Percentiles rank a stretch among this genome's conserved stretches.
phyloP scores from a whole-genome alignment of 2,329 filamentous ascomycete genomes.

The Botryotinia convoluta region DNA sequence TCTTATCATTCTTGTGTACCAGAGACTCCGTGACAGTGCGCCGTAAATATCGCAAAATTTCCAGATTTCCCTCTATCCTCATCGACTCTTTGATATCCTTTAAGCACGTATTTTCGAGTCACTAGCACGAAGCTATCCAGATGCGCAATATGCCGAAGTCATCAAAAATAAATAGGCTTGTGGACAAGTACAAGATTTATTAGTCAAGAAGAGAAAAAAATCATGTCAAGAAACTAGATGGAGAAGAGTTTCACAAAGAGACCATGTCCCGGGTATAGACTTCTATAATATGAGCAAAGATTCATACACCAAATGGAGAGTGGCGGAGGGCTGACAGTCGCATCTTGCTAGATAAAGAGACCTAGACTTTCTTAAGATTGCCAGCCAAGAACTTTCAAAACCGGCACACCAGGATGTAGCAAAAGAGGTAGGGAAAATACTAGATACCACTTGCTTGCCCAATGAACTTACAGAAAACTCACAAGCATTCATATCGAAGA shows the following conservation, averaged over 20 bases:
- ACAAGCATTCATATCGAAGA: not conserved
- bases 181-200: not conserved
- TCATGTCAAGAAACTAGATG: not conserved
- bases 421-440: not conserved
- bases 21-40: not conserved
- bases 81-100: conserved; percentile 6
- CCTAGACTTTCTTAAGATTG: not conserved
- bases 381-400: not conserved
- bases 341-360: not conserved
- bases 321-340: not conserved
- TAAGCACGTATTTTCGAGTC: not conserved
- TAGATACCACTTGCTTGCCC: not conserved
- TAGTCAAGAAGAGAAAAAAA: not conserved
- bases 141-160: not conserved
- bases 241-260: not conserved
- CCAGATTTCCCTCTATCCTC: not conserved
- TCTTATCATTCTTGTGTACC: not conserved
- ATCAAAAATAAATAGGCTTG: not conserved
- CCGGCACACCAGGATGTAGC: not conserved
- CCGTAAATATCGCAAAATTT: not conserved
- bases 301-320: not conserved
- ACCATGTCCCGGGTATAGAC: not conserved
- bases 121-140: not conserved
- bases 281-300: not conserved
- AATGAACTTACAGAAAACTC: not conserved